Evolutionary conservation across 768 basidiomycete genomes (phyloP), one percentile per base, ranked within the genome.

Genomic region (Rhodotorula sphaerocarpa): DNA sequence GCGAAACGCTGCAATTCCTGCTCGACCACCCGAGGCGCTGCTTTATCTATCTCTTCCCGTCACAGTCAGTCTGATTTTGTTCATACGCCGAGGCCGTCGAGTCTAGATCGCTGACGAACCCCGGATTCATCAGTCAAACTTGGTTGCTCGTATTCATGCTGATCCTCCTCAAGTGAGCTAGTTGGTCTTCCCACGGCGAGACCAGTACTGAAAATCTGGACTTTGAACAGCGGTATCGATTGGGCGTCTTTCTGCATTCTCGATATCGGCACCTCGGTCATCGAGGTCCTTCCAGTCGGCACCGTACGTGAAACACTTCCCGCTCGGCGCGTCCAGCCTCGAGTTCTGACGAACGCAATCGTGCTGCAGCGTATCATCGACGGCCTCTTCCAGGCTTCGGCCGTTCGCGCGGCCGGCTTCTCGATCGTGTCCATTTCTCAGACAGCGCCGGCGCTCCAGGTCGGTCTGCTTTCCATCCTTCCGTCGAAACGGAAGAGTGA

Each of bases 401-500:
- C 79, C 20, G 90, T 95, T 25, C 83, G 93, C 57, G 84, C 90
- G 3, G 85, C 90, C 0, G 93, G 93, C 0, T 96, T 96, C 72
- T 79, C 77, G 1, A 83, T 86, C n/a, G 83, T 99, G 3, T 75
- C 82, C 3, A 69, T 95, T 30, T 78, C 83, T 21, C 76, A 80
- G n/a, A 74, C 93, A 11, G 89, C 90, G 3, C 91, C 93, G 10
- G 92, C 86, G 39, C 85, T 95, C 61, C 86, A 93, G 87, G 87
- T 92, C 0, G 7, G 50, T 53, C 20, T 2, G 34, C 45, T 82
- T 88, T 6, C 79, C 90, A 69, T 93, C 90, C 90, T 95, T 91
- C 88, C 89, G 44, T n/a, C n/a, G n/a, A n/a, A n/a, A n/a, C n/a
- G n/a, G n/a, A n/a, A n/a, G n/a, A n/a, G n/a, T n/a, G n/a, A n/a